These are phyloP conservation scores for Fusarium sp. DNA, from an alignment of 2,329 filamentous ascomycete species.

Conservation along the genomic window DNA sequence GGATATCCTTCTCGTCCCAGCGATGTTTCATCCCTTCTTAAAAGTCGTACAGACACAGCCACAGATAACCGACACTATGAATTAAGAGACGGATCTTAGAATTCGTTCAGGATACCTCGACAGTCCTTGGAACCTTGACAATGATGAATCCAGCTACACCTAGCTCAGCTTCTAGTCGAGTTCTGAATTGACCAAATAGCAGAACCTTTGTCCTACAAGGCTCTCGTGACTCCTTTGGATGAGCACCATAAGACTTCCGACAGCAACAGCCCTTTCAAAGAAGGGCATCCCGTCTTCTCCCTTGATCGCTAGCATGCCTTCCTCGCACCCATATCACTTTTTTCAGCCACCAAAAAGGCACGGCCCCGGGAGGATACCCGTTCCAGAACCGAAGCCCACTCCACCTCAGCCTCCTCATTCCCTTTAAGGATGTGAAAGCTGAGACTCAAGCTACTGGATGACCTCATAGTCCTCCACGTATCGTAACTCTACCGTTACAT, in stretches of 20 bases:
- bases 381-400: not conserved
- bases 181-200: not conserved
- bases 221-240: not conserved
- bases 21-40: constrained; percentile 17
- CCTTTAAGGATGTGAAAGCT: not conserved
- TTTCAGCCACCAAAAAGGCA: not conserved
- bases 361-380: constrained; percentile 14
- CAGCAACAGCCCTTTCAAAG: not conserved
- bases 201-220: not conserved
- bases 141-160: not conserved
- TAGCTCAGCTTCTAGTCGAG: not conserved
- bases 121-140: not conserved
- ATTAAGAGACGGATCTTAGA: not conserved
- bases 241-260: not conserved
- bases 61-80: not conserved
- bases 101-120: not conserved
- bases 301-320: constrained; percentile 1
- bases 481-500: not conserved
- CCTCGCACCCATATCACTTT: not conserved
- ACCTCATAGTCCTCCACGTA: not conserved
- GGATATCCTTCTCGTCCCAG: not conserved
- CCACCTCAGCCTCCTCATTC: not conserved
- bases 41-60: not conserved
- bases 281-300: constrained; percentile 4
- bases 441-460: not conserved